These are phyloP conservation scores for Ogataea dorogensis DNA, from an alignment of 805 yeast genomes.

Conservation along the genomic window DNA sequence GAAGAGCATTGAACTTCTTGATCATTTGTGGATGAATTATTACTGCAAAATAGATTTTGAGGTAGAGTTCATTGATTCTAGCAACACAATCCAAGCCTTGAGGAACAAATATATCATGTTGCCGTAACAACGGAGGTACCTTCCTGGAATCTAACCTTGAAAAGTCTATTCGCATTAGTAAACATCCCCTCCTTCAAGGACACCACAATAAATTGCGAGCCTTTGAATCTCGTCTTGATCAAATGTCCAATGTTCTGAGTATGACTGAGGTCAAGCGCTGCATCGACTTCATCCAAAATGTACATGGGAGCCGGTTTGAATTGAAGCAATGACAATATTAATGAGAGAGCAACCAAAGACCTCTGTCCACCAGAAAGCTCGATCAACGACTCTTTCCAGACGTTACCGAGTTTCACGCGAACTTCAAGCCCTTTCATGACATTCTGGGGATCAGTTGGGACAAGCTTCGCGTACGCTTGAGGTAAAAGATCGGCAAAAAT, in stretches of 20 bases:
- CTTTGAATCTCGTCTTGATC: constrained; percentile 91
- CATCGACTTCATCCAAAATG: constrained; percentile 96
- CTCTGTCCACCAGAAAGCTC: constrained; percentile 98
- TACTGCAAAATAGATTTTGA: constrained; percentile 2
- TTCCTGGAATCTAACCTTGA: constrained; percentile 91
- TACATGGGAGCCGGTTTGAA: constrained; percentile 99
- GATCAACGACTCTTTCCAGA: constrained; percentile 94
- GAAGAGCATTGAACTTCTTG: too few relatives aligned
- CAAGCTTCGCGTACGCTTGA: constrained; percentile 85
- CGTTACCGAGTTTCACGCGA: constrained; percentile 81
- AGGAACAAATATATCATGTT: constrained; percentile 37
- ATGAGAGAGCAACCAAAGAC: constrained; percentile 86
- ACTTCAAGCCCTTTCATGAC: constrained; percentile 90
- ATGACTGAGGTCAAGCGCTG: constrained; percentile 94
- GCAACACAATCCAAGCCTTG: not conserved
- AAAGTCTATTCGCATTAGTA: constrained; percentile 92
- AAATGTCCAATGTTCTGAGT: constrained; percentile 97
- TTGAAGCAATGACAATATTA: constrained; percentile 87
- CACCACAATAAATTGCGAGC: constrained; percentile 94
- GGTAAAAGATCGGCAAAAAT: constrained; percentile 88
- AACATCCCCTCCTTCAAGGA: constrained; percentile 98
- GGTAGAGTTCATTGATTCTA: not conserved
- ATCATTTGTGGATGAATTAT: too few relatives aligned
- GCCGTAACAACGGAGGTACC: constrained; percentile 91
- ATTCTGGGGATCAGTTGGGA: constrained; percentile 74